Percentiles rank a stretch among this genome's conserved stretches.
These are phyloP conservation scores for Camelina sativa DNA, from an alignment of 345 rosid genomes.

Conservation along the genomic window DNA sequence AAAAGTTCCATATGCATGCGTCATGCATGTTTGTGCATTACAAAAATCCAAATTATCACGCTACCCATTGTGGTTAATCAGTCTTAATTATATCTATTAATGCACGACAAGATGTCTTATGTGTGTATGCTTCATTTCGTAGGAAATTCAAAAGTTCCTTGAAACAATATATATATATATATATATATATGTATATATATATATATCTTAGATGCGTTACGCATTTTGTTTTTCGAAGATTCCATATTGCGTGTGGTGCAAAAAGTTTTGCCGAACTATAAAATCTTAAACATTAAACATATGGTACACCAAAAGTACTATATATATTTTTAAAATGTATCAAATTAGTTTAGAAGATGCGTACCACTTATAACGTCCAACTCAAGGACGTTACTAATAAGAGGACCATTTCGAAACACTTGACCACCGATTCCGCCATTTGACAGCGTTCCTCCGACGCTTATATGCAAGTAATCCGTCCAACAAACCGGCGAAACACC, in stretches of 20 bases:
- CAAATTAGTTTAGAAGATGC: neutral
- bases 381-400: conserved; percentile 85
- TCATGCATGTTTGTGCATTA: too few species aligned
- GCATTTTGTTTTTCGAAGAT: conserved; percentile 33
- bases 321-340: neutral
- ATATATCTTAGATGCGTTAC: conserved; percentile 7
- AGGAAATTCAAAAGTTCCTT: neutral
- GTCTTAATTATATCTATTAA: too few species aligned
- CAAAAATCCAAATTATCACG: too few species aligned
- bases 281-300: conserved; percentile 18
- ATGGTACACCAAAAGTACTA: conserved; percentile 1
- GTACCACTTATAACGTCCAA: conserved; percentile 93
- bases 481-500: conserved; percentile 87
- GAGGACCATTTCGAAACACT: conserved; percentile 88
- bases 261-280: conserved; percentile 16
- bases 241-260: conserved; percentile 34
- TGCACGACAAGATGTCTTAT: too few species aligned
- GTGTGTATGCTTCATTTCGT: neutral
- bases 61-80: too few species aligned
- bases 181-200: neutral
- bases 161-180: neutral
- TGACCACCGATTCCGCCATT: conserved; percentile 96
- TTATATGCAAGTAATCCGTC: conserved; percentile 89
- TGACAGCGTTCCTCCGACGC: conserved; percentile 91
- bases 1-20: too few species aligned